Conservation (phyloP, 2,329 filamentous ascomycete genomes). For the Dothideomycetes sp. region DNA sequence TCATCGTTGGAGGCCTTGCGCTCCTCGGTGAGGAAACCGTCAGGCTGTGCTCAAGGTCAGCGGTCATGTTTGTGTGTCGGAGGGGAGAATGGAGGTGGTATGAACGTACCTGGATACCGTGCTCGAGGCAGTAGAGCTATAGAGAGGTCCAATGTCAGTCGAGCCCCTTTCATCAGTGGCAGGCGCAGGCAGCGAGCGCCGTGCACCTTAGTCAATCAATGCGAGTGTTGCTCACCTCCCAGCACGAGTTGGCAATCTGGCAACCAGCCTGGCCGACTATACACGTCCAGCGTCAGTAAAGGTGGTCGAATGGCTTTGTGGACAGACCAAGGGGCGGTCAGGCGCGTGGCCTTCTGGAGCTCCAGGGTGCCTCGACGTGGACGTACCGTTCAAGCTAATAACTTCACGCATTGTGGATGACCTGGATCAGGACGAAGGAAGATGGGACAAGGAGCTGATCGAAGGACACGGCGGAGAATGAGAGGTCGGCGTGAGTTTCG, state of each 20-base stretch:
- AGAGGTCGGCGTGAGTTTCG: slow-evolving; percentile 13
- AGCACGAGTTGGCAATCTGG: slow-evolving; percentile 99
- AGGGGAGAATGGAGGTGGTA: no score
- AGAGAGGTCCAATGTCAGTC: slow-evolving; percentile 17
- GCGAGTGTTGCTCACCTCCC: slow-evolving; percentile 71
- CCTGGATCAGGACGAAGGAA: slow-evolving; percentile 6
- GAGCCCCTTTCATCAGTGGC: slow-evolving; percentile 5
- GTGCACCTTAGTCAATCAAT: slow-evolving; percentile 1
- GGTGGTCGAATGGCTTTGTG: slow-evolving; percentile 10
- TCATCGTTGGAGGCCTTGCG: slow-evolving; percentile 88
- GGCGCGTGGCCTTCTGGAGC: slow-evolving; percentile 26
- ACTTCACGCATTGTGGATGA: slow-evolving; percentile 87
- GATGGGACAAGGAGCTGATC: slow-evolving; percentile 9
- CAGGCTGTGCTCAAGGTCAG: slow-evolving; percentile 55
- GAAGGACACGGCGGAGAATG: slow-evolving; percentile 7
- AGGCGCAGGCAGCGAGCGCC: slow-evolving; percentile 1
- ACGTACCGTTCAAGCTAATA: slow-evolving; percentile 92
- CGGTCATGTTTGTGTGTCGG: no score
- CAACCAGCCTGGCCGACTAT: slow-evolving; percentile 99
- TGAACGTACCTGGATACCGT: slow-evolving; percentile 85
- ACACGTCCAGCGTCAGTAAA: slow-evolving; percentile 45
- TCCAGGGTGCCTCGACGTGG: slow-evolving; percentile 17
- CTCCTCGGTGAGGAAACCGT: slow-evolving; percentile 97
- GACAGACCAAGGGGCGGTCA: slow-evolving; percentile 30
- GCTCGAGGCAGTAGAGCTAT: slow-evolving; percentile 99